A percentile compares a stretch with the other conserved stretches of the same genome.
These are phyloP conservation scores for Aspergillus coremiiformis DNA, from an alignment of 495 filamentous ascomycete species.

Conservation along the genomic window DNA sequence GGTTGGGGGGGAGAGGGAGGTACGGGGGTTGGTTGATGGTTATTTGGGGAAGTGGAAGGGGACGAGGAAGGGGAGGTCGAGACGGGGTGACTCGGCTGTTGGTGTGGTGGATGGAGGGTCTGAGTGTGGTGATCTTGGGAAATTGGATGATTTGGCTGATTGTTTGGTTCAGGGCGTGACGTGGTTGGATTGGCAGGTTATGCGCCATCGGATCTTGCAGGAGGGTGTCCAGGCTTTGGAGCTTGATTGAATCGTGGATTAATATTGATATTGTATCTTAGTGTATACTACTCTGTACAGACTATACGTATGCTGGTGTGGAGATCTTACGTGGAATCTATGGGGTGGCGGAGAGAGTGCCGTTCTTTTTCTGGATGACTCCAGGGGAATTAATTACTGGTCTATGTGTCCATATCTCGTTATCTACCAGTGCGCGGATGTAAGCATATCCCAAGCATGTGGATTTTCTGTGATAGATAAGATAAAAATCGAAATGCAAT, in stretches of 20 bases:
- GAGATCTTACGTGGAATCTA: too few species aligned
- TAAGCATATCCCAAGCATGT: not conserved
- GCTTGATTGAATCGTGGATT: not conserved
- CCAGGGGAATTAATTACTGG: too few species aligned
- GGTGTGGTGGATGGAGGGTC: slow-evolving; percentile 11
- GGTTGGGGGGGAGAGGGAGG: slow-evolving; percentile 14
- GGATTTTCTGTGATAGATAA: not conserved
- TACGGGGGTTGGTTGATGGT: slow-evolving; percentile 30
- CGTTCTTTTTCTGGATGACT: too few species aligned
- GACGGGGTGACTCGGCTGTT: too few species aligned
- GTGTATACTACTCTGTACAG: not conserved
- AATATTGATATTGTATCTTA: not conserved
- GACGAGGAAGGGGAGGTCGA: slow-evolving; percentile 5
- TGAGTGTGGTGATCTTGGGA: slow-evolving; percentile 33
- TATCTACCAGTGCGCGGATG: not conserved
- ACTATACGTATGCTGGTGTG: too few species aligned
- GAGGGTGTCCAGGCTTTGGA: slow-evolving; percentile 20
- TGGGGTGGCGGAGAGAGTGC: too few species aligned
- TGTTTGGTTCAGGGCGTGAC: slow-evolving; percentile 79
- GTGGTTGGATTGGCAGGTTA: slow-evolving; percentile 78
- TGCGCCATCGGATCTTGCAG: slow-evolving; percentile 42
- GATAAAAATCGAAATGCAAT: not conserved
- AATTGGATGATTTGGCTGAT: slow-evolving; percentile 90
- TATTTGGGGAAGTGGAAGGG: slow-evolving; percentile 42
- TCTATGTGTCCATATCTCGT: not conserved